Evolutionary conservation across 2,329 filamentous ascomycete genomes (phyloP), one percentile per base, ranked within the genome.

Genomic region (Penicillium sp.): DNA sequence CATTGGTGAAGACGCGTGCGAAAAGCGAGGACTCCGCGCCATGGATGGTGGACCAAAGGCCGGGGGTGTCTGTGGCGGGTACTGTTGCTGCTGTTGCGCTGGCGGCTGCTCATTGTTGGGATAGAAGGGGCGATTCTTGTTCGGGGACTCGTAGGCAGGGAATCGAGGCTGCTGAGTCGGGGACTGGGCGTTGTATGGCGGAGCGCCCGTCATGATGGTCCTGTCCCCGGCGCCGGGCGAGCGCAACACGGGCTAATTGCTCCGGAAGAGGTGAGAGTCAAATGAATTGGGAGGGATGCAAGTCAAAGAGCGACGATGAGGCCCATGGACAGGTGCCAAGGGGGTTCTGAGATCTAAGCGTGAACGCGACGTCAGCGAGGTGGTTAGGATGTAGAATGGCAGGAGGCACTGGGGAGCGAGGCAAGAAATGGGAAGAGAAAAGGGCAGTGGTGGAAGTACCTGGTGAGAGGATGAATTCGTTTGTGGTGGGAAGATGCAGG

Each of bases 141-240:
- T 67, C 36, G 70, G 66, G 40, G 71, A 70, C 35, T 70, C 72
- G 55, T 72, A 73, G 46, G 62, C 61, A 49, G 68, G 61, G 56
- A 65, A 70, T 44, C 64, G 66, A 46, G 66, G 60, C 57, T 71
- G 69, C 56, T 72, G 69, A 47, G 70, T 68, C 46, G 71, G 70
- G 55, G 71, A 74, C 57, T 70, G 70, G 49, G 68, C 63, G 57
- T 69, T 68, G 55, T 69, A 73, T 49, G 71, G 70, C 54, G 70
- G 69, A 64, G 64, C 67, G 55, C 69, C 69, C 51, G 69, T 65
- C 69, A 72, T 72, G 60, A 56, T 68, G 65, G 58, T 60, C 60
- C 60, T 58, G 61, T 54, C 50, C 54, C 54, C 48, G 45, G 56
- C 59, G 54, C 52, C 51, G 58, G 53, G 49, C 51, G 52, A 56